Evolutionary conservation across 2,329 filamentous ascomycete species (phyloP).

Genomic region (Botrytis squamosa): DNA sequence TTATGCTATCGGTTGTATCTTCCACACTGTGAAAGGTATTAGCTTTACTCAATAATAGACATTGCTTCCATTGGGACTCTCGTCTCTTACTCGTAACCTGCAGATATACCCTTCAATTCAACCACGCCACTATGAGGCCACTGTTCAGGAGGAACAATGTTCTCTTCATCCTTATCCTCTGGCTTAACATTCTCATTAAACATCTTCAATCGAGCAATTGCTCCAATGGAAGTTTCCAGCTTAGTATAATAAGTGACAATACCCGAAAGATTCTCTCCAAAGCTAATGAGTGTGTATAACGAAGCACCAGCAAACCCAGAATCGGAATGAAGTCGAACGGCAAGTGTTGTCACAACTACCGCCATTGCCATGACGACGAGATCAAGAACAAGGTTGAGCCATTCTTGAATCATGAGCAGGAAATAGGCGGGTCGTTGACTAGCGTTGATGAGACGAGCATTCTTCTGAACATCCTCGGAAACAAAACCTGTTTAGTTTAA

Average conservation of each 20-base stretch:
- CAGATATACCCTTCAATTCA: background rate
- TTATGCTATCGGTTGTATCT: background rate
- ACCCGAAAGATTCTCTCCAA: background rate
- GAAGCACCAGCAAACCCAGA: background rate
- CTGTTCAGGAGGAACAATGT: background rate
- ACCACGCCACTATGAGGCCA: background rate
- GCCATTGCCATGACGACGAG: conserved; percentile 27
- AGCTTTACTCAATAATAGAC: background rate
- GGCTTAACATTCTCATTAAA: background rate
- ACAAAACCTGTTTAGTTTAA: background rate
- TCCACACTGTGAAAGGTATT: background rate
- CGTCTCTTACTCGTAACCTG: background rate
- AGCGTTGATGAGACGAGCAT: conserved; percentile 49
- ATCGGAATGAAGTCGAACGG: background rate
- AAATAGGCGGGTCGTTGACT: conserved; percentile 59
- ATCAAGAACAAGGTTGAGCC: conserved; percentile 48
- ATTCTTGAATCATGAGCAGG: conserved; percentile 55
- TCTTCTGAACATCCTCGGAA: conserved; percentile 31
- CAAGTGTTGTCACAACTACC: background rate
- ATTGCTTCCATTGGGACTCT: background rate
- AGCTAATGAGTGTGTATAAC: background rate
- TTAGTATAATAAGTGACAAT: background rate
- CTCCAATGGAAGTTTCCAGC: background rate
- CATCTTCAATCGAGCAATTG: background rate
- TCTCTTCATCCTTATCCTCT: background rate